phyloP scores from a whole-genome alignment of 2,329 filamentous ascomycete genomes.

The Thelonectria rubi region DNA sequence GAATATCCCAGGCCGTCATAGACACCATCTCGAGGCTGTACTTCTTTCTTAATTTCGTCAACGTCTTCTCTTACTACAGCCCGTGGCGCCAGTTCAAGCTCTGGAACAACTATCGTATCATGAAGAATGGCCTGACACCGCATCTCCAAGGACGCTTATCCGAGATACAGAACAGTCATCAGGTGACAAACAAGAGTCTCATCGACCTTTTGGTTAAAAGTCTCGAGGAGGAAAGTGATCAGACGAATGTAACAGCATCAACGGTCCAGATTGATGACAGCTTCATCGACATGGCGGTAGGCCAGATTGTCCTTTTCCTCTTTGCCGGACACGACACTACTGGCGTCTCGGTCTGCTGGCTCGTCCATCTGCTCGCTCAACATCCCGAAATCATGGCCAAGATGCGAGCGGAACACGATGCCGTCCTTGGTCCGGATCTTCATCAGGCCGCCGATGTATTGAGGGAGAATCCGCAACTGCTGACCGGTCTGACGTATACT shows the following conservation, averaged over 20 bases:
- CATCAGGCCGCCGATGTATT: conserved; percentile 33
- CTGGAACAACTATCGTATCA: conserved; percentile 30
- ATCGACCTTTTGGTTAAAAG: conserved; percentile 29
- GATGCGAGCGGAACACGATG: conserved; percentile 50
- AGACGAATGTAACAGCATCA: background rate
- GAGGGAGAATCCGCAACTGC: conserved; percentile 32
- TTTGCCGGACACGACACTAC: conserved; percentile 53
- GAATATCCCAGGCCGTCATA: conserved; percentile 16
- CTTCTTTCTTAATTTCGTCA: conserved; percentile 26
- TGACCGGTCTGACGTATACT: conserved; percentile 50
- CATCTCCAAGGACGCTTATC: conserved; percentile 19
- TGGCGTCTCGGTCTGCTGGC: conserved; percentile 47
- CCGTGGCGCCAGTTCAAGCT: conserved; percentile 33
- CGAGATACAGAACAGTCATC: conserved; percentile 6
- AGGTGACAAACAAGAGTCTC: conserved; percentile 25
- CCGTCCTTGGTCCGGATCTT: conserved; percentile 44
- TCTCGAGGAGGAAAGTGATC: conserved; percentile 22
- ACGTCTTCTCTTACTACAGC: conserved; percentile 23
- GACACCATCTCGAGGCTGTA: conserved; percentile 25
- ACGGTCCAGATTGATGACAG: conserved; percentile 31
- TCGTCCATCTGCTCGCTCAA: conserved; percentile 44
- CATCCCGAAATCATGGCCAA: conserved; percentile 44
- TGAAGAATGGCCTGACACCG: conserved; percentile 20
- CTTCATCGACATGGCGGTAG: conserved; percentile 40
- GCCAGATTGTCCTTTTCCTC: conserved; percentile 49